Conservation (phyloP, 2,329 filamentous ascomycete species). For the Beauveria scarabaeidicola region DNA sequence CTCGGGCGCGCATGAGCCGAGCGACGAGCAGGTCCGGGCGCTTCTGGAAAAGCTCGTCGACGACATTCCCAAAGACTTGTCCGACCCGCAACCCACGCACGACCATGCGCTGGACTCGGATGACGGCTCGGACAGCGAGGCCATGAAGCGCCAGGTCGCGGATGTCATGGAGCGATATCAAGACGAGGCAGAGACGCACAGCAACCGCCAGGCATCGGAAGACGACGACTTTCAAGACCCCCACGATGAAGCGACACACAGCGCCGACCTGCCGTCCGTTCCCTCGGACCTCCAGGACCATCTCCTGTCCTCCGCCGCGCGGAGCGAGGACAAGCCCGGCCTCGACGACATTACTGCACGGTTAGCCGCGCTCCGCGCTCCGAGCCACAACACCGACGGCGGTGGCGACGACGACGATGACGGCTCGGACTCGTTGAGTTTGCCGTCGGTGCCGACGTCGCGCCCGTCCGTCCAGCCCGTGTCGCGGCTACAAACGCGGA, state of each 20-base stretch:
- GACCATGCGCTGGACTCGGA: constrained; percentile 10
- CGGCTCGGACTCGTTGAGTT: constrained; percentile 25
- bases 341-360: constrained; percentile 40
- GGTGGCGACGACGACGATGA: constrained; percentile 20
- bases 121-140: constrained; percentile 43
- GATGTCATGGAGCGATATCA: constrained; percentile 36
- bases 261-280: constrained; percentile 33
- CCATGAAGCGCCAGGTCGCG: constrained; percentile 36
- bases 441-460: constrained; percentile 44
- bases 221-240: constrained; percentile 12
- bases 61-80: constrained; percentile 23
- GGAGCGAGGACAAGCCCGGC: constrained; percentile 19
- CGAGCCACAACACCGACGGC: constrained; percentile 16
- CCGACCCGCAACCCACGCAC: not conserved
- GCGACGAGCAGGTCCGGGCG: constrained; percentile 26
- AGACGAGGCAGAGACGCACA: constrained; percentile 33
- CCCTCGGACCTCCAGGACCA: constrained; percentile 33
- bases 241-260: constrained; percentile 14
- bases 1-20: constrained; percentile 14
- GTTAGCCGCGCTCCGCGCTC: constrained; percentile 41
- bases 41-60: constrained; percentile 29
- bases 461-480: constrained; percentile 34
- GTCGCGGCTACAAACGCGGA: constrained; percentile 30
- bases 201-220: not conserved
- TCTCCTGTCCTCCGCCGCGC: constrained; percentile 21